Evolutionary conservation across 805 yeast species (phyloP), one percentile per base, ranked within the genome.

Genomic region (Myxozyma vanderwaltii): DNA sequence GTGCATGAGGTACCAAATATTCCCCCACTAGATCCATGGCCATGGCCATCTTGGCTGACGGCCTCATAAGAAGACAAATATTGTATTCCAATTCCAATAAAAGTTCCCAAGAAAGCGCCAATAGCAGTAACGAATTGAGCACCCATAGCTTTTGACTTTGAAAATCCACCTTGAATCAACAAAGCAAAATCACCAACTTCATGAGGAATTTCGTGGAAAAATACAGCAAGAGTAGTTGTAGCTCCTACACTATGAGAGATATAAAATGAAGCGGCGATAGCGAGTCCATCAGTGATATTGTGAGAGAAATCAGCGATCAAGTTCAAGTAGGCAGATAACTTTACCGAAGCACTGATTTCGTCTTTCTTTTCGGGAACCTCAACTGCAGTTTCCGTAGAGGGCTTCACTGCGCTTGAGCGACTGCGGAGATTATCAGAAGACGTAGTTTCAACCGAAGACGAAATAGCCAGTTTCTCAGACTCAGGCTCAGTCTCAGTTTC

Each of bases 121-220:
- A 79, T 58, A 0, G 88, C 85, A 2, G 91, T 85, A 35, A 85
- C 67, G 54, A 85, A 77, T 72, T 87, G 91, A 0, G 88, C 83
- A 54, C 77, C 78, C 79, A 86, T 77, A 1, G 89, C 90, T 63
- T 83, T 83, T 71, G 82, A 73, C 71, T 83, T 83, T 21, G 88
- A 77, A 64, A 84, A 81, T 0, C 92, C 92, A 23, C 86, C 85
- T 67, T 84, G 83, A 62, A 85, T 80, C 60, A 88, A 74, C 26
- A 88, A 74, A 0, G 91, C 91, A 73, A 85, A 88, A 69, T 88
- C 94, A 49, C 92, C 91, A 61, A 88, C 81, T 69, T 86, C 90
- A 70, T 88, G 94, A 4, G 94, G 94, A 50, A 87, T 81, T 70
- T 88, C 94, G 70, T 88, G 94, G 72, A 85, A 80, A 62, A 86